phyloP scores from a whole-genome alignment of 768 basidiomycete genomes.

The Multifurca ochricompacta region DNA sequence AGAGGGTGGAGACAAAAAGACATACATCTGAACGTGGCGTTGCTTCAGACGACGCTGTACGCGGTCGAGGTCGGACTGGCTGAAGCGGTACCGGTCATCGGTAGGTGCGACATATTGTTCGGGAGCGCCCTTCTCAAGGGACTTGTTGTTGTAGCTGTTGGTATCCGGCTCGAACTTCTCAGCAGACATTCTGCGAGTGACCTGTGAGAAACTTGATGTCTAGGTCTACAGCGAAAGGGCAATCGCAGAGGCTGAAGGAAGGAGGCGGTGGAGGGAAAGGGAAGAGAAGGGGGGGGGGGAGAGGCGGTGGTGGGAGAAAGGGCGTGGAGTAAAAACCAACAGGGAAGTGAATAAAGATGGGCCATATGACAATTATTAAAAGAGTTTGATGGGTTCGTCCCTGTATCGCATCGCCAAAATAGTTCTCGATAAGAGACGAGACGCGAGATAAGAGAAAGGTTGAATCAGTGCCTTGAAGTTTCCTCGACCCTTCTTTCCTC shows the following conservation, averaged over 20 bases:
- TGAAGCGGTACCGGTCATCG: slow-evolving; percentile 36
- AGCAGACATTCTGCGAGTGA: not conserved
- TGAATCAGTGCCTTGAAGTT: not conserved
- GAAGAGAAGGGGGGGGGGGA: not conserved
- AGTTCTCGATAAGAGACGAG: not conserved
- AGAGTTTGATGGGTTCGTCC: not conserved
- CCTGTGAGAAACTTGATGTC: not conserved
- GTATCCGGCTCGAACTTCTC: not conserved
- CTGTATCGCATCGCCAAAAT: not conserved
- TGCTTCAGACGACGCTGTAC: slow-evolving; percentile 70
- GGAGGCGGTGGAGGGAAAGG: too few species aligned
- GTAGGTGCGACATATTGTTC: slow-evolving; percentile 23
- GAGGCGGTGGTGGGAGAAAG: not conserved
- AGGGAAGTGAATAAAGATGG: not conserved
- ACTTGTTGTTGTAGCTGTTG: not conserved
- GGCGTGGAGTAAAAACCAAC: not conserved
- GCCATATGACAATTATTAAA: not conserved
- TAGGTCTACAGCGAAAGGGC: not conserved
- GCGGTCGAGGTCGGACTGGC: slow-evolving; percentile 56
- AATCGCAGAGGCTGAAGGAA: not conserved
- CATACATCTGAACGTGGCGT: slow-evolving; percentile 73
- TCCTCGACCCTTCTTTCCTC: too few species aligned
- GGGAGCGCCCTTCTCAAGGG: slow-evolving; percentile 25
- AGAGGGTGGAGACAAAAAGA: slow-evolving; percentile 2
- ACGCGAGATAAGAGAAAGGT: not conserved